phyloP scores from a whole-genome alignment of 2,329 filamentous ascomycete species.

The Neofusicoccum umdonicola region DNA sequence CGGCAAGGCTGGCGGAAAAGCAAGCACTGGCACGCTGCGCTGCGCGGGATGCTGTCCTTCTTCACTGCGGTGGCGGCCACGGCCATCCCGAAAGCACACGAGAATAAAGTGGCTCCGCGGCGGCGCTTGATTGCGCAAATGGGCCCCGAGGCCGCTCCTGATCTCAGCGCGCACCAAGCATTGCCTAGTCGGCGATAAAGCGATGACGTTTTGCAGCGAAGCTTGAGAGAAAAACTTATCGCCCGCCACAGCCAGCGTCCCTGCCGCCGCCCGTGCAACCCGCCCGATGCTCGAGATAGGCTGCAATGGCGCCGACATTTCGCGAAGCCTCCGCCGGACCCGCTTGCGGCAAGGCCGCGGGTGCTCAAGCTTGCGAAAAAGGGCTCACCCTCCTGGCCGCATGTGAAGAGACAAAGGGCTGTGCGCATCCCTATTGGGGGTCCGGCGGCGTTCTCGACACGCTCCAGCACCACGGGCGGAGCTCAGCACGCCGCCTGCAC shows the following conservation, averaged over 20 bases:
- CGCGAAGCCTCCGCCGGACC: constrained; percentile 9
- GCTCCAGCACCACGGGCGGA: neutral
- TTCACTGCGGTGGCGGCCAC: neutral
- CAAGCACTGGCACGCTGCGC: neutral
- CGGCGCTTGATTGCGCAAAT: constrained; percentile 10
- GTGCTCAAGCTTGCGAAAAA: neutral
- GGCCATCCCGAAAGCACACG: constrained; percentile 13
- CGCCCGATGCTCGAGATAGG: constrained; percentile 4
- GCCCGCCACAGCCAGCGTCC: constrained; percentile 6
- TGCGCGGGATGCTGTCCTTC: constrained; percentile 3
- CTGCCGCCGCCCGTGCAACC: neutral
- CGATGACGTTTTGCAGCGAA: constrained; percentile 8
- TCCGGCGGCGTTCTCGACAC: neutral
- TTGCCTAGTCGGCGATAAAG: constrained; percentile 5
- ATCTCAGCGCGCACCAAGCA: constrained; percentile 1
- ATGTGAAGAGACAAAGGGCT: constrained; percentile 15
- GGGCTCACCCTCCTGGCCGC: neutral
- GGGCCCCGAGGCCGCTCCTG: constrained; percentile 11
- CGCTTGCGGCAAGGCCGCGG: constrained; percentile 10
- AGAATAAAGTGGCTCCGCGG: constrained; percentile 15
- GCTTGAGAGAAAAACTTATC: constrained; percentile 16
- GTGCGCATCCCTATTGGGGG: constrained; percentile 11
- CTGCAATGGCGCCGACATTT: constrained; percentile 9
- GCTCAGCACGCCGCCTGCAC: neutral
- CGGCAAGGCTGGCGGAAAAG: neutral